Percentiles rank a stretch among this genome's conserved stretches.
Conservation (phyloP, 306 rosid species). For the Rosa lucieae region DNA sequence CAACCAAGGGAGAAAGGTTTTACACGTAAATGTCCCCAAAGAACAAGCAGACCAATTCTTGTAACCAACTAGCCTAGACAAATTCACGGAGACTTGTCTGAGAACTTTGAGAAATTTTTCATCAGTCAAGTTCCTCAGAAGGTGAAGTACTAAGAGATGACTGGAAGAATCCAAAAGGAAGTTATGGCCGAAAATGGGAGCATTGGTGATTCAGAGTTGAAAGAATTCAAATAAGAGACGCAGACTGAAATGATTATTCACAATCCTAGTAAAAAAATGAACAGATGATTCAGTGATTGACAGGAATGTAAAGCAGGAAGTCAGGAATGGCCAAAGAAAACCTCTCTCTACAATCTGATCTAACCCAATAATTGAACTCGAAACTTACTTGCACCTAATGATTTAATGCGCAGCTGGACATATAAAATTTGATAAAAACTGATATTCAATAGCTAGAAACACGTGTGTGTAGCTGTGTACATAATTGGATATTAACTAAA, state of each 20-base stretch:
- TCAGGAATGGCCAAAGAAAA: not conserved
- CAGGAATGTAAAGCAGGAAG: not conserved
- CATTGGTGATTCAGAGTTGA: not conserved
- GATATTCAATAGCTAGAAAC: not conserved
- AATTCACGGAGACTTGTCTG: not conserved
- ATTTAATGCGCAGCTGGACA: not conserved
- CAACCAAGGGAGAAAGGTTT: not conserved
- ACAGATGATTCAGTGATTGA: not conserved
- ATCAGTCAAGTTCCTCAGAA: not conserved
- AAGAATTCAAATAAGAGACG: not conserved
- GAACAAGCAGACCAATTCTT: not conserved
- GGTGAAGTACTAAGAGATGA: not conserved
- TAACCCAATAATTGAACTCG: not conserved
- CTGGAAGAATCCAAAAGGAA: not conserved
- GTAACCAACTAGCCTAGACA: not conserved
- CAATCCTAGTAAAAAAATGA: not conserved
- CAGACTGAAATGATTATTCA: not conserved
- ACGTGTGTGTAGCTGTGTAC: no score
- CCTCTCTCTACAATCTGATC: not conserved
- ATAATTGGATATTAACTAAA: constrained; percentile 7
- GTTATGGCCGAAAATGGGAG: not conserved
- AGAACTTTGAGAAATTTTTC: not conserved
- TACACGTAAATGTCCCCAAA: not conserved
- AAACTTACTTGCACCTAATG: not conserved
- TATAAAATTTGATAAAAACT: not conserved